phyloP scores from a whole-genome alignment of 2,329 filamentous ascomycete species.

The Clarireedia paspali region DNA sequence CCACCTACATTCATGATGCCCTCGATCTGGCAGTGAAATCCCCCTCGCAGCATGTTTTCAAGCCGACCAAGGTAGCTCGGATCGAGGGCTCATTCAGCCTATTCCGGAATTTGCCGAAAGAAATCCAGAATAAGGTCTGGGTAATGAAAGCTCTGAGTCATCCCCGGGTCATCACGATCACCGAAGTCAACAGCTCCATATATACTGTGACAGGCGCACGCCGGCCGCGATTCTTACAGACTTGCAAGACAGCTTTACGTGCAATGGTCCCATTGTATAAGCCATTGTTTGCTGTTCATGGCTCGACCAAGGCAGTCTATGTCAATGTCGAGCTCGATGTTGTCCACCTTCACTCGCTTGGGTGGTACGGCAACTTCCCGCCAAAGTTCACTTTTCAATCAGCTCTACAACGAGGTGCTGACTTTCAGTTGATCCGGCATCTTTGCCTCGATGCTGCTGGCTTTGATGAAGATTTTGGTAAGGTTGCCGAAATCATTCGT shows the following conservation, averaged over 20 bases:
- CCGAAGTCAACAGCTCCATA: not conserved
- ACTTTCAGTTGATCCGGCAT: not conserved
- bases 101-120: not conserved
- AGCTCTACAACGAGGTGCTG: not conserved
- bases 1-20: not conserved
- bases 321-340: not conserved
- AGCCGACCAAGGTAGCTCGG: not conserved
- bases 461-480: not conserved
- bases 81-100: not conserved
- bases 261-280: not conserved
- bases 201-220: not conserved
- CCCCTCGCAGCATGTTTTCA: not conserved
- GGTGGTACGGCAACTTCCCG: not conserved
- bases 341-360: not conserved
- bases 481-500: not conserved
- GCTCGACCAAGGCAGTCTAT: not conserved
- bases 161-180: not conserved
- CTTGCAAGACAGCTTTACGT: not conserved
- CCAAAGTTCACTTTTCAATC: not conserved
- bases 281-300: not conserved
- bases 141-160: not conserved
- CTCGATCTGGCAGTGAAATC: not conserved
- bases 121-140: not conserved
- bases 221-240: not conserved
- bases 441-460: not conserved